phyloP scores from a whole-genome alignment of 1,284 basidiomycete species.

The Stereum hirsutum region DNA sequence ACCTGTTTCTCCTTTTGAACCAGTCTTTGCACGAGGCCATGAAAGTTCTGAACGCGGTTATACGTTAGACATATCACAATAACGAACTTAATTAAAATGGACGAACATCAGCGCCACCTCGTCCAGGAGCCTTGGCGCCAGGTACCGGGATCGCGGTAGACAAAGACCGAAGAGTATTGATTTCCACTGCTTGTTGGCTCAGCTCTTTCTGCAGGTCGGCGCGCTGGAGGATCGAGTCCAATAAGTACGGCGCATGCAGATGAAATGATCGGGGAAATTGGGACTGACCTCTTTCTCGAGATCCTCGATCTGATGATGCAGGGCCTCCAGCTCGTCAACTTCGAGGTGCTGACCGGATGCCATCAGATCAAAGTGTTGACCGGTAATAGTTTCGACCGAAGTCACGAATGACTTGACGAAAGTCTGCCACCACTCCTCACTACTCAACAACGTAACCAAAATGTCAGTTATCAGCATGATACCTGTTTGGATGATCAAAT shows the following conservation, averaged over 20 bases:
- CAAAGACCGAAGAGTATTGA: conserved; percentile 55
- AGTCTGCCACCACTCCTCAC: conserved; percentile 54
- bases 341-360: conserved; percentile 32
- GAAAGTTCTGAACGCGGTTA: conserved; percentile 42
- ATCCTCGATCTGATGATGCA: conserved; percentile 50
- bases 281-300: conserved; percentile 53
- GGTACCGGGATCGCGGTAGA: conserved; percentile 28
- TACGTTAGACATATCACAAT: too few species aligned
- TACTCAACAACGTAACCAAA: too few species aligned
- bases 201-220: conserved; percentile 41
- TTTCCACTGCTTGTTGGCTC: conserved; percentile 53
- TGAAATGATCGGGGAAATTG: background rate
- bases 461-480: too few species aligned
- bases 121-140: conserved; percentile 28
- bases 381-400: conserved; percentile 63
- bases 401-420: conserved; percentile 55
- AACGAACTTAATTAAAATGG: too few species aligned
- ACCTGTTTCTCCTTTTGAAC: conserved; percentile 84
- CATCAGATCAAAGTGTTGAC: conserved; percentile 49
- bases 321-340: conserved; percentile 50
- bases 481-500: too few species aligned
- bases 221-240: conserved; percentile 27
- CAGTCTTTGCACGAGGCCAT: conserved; percentile 75
- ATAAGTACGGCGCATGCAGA: background rate
- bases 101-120: conserved; percentile 40